Evolutionary conservation across 192 early-diverging fungal species (phyloP), one percentile per base, ranked within the genome.

Genomic region (Podila clonocystis): DNA sequence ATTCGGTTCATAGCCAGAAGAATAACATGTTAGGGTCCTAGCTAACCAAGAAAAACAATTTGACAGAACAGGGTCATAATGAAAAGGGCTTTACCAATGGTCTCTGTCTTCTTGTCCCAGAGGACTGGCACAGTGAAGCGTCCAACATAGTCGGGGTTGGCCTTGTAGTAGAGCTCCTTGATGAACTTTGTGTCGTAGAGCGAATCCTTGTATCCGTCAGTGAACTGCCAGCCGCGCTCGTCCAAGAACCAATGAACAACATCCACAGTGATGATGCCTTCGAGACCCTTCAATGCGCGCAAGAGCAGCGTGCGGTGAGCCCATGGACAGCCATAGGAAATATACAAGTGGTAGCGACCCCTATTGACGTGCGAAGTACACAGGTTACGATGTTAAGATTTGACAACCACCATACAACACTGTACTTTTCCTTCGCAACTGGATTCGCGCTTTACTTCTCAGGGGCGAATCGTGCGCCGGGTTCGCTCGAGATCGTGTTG

Each of bases 91-190:
- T 33, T 85, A 89, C 88, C 89, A 63, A 99, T 98, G 31, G 96
- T 99, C 48, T 90, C 58, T 30, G 84, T 83, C 84, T 97, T 95
- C 88, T 94, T 98, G 85, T 99, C 98, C 97, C 96, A 98, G 31
- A 99, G 90, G 45, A 98, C 91, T n/a, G 98, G 98, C 2, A 99
- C 98, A 2, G 98, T 99, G 82, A 93, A 94, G 26, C 92, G 84
- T n/a, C 85, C 91, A 20, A 49, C 26, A 71, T 95, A 96, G 64
- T 94, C 85, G n/a, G 93, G 89, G 48, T 96, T 85, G 9, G 93
- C 95, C 87, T 96, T 97, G 85, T 93, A 94, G 86, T 99, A 99
- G 17, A 99, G 49, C 50, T 99, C 97, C 26, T 91, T 86, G 33
- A 98, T 70, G 82, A 90, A 94, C 73, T 93, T 83, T 36, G 92